These are phyloP conservation scores for Cytospora schulzeri DNA, from an alignment of 2,329 filamentous ascomycete species.

Conservation along the genomic window DNA sequence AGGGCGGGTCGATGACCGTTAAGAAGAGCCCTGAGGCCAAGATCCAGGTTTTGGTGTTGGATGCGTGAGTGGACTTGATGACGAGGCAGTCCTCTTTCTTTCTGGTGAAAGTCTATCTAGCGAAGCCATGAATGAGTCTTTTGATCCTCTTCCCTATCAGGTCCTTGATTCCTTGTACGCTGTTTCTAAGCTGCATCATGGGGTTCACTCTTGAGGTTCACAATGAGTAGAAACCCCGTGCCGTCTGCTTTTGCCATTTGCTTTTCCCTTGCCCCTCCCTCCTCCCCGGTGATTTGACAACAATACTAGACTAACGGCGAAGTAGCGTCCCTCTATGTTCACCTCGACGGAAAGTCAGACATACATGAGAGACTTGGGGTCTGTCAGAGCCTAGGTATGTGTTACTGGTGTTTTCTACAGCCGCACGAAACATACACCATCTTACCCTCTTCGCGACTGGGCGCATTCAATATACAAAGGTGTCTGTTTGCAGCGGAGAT, in stretches of 20 bases:
- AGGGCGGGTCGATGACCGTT: constrained; percentile 72
- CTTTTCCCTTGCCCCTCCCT: constrained; percentile 44
- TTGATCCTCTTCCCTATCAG: constrained; percentile 61
- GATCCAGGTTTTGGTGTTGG: constrained; percentile 47
- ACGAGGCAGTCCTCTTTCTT: background rate
- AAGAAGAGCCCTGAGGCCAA: constrained; percentile 47
- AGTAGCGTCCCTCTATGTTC: constrained; percentile 72
- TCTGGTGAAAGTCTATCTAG: background rate
- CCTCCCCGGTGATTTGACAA: constrained; percentile 17
- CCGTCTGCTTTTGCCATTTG: constrained; percentile 52
- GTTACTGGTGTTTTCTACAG: no score
- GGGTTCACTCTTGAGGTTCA: constrained; percentile 63
- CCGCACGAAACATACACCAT: background rate
- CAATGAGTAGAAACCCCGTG: constrained; percentile 74
- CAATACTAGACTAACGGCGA: constrained; percentile 57
- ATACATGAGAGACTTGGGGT: no score
- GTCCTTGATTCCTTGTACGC: constrained; percentile 67
- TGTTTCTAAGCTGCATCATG: constrained; percentile 57
- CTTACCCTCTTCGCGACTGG: constrained; percentile 59
- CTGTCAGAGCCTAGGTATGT: background rate
- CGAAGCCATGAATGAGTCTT: constrained; percentile 43
- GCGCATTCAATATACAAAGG: constrained; percentile 61
- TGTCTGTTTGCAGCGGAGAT: constrained; percentile 69
- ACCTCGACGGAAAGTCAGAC: constrained; percentile 46
- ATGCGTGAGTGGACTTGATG: background rate